Base-by-base conservation (phyloP, 140 eudicot genomes). In the Anethum foeniculum region DNA sequence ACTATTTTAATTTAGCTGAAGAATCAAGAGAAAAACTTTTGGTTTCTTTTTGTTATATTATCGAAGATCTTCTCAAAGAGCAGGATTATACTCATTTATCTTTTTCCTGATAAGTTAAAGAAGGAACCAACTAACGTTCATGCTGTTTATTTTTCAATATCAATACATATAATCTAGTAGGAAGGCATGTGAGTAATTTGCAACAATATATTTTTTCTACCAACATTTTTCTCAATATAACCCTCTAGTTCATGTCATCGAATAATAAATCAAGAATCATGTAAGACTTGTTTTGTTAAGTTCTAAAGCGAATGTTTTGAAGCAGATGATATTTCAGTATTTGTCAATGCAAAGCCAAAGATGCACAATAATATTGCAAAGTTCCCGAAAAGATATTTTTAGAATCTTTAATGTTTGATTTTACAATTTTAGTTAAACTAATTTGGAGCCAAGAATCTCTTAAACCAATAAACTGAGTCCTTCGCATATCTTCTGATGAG, bases 401-500 rank as follows among this genome's bases (percentile, higher is more conserved):
- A 39, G 6, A 39, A 39, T 39, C 43, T 39, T 5, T 39, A 39
- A 39, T 39, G 43, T 30, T 23, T 28, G 9, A 28, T 11, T 67
- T 13, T 30, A 30, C 23, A 0, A 4, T 3, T 67, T 71, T 12
- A 30, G 28, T 71, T 71, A 16, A n/a, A 23, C 77, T 47, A 27
- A 75, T 16, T 47, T 4, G 86, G 76, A 67, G 85, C 84, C 90
- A 89, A 85, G 89, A 95, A 90, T 62, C 87, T 93, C 87, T 91
- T 87, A 88, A 95, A 95, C 99, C 99, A 95, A 15, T 81, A 43
- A 13, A 82, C 99, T 28, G 97, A 95, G 82, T 90, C 87, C 86
- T 95, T 95, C 1, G 99, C 87, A 39, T 95, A 90, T 87, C 99
- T 88, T 85, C 87, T 92, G 79, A 86, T 92, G 79, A 86, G 89